A percentile compares a stretch with the other conserved stretches of the same genome.
Conservation (phyloP, 1,139 yeast genomes). For the Nematodospora anomalae region DNA sequence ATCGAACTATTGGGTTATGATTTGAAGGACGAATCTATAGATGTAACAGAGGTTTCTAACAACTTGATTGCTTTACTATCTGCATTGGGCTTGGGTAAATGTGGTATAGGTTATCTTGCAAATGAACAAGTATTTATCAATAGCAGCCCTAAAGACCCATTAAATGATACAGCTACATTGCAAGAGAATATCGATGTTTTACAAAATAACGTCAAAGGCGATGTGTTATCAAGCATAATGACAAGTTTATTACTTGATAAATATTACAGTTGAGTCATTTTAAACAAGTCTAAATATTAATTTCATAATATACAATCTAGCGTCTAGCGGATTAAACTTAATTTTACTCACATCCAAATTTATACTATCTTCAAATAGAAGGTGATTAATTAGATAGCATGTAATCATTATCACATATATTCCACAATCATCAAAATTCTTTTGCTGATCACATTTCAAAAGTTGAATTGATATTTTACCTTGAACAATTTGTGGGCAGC, state of each 20-base stretch:
- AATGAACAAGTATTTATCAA: constrained; percentile 26
- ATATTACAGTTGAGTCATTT: constrained; percentile 15
- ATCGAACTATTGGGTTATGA: constrained; percentile 29
- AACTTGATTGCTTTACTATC: constrained; percentile 24
- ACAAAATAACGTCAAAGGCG: constrained; percentile 23
- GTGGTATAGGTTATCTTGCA: constrained; percentile 29
- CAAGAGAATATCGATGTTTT: constrained; percentile 22
- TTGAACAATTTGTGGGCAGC: constrained; percentile 21
- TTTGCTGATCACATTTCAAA: constrained; percentile 43
- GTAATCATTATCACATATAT: constrained; percentile 44
- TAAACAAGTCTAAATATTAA: constrained; percentile 12
- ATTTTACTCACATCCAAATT: constrained; percentile 28
- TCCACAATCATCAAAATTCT: constrained; percentile 50
- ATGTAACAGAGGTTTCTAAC: constrained; percentile 16
- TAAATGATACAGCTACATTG: constrained; percentile 8
- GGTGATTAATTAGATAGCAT: constrained; percentile 31
- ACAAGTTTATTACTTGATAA: constrained; percentile 28
- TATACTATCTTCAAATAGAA: constrained; percentile 20
- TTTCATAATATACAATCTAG: constrained; percentile 26
- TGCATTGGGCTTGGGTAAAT: constrained; percentile 29
- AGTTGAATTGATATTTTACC: constrained; percentile 23
- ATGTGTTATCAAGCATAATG: constrained; percentile 29
- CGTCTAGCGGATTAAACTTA: constrained; percentile 32
- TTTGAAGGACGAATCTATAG: constrained; percentile 8
- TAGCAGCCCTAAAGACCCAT: constrained; percentile 9